Conservation (phyloP, 2,329 filamentous ascomycete genomes). For the Huntiella abstrusa region DNA sequence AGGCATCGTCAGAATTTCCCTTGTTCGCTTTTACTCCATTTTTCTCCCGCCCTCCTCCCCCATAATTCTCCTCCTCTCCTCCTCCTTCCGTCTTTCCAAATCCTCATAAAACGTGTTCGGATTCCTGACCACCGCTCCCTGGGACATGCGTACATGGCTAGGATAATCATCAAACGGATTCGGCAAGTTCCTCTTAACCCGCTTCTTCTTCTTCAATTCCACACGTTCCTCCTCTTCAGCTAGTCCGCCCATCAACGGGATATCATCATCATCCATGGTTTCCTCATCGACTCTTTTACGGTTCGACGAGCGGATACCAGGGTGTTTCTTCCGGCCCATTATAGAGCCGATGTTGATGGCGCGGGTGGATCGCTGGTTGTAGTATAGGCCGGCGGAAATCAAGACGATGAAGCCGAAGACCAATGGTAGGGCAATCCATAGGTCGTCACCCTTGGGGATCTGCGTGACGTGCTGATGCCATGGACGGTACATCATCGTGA, state of each 20-base stretch:
- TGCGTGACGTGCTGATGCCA: constrained; percentile 17
- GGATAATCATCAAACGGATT: constrained; percentile 11
- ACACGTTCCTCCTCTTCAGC: not conserved
- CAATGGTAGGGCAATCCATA: constrained; percentile 34
- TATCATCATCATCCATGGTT: constrained; percentile 1
- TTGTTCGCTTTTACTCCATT: not conserved
- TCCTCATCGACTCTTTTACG: constrained; percentile 9
- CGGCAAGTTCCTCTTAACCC: constrained; percentile 1
- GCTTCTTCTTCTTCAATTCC: constrained; percentile 10
- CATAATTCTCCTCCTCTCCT: not conserved
- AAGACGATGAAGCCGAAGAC: constrained; percentile 29
- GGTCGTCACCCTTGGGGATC: constrained; percentile 21
- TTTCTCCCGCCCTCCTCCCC: not conserved
- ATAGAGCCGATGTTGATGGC: constrained; percentile 31
- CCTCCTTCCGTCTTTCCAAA: constrained; percentile 3
- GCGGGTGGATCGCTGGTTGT: constrained; percentile 36
- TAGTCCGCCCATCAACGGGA: constrained; percentile 18
- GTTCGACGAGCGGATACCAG: constrained; percentile 9
- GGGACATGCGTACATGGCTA: constrained; percentile 8
- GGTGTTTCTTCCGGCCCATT: constrained; percentile 20
- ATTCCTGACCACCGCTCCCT: constrained; percentile 14
- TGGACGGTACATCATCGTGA: constrained; percentile 18
- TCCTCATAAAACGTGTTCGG: constrained; percentile 4
- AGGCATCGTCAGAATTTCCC: no score
- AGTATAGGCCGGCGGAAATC: constrained; percentile 33